A percentile compares a stretch with the other conserved stretches of the same genome.
Evolutionary conservation across 2,329 filamentous ascomycete species (phyloP).

Genomic region (Xylariaceae sp.): DNA sequence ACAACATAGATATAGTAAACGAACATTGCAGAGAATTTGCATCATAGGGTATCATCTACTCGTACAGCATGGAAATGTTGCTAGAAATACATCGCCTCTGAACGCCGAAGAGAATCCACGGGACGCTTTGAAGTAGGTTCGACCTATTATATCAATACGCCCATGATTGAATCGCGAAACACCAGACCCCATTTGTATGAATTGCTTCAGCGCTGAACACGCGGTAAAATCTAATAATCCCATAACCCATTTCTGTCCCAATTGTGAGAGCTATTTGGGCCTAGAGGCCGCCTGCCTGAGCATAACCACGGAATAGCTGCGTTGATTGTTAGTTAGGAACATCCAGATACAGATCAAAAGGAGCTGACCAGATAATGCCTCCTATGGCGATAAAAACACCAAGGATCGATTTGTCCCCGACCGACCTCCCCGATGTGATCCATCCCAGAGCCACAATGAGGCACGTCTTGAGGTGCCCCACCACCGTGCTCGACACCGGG

Average conservation of each 20-base stretch:
- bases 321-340: slow-evolving; percentile 3
- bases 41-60: too few relatives aligned
- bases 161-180: too few relatives aligned
- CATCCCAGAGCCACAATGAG: slow-evolving; percentile 62
- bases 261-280: slow-evolving; percentile 8
- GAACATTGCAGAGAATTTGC: too few relatives aligned
- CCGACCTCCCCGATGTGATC: slow-evolving; percentile 51
- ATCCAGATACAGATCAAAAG: neutral
- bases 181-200: neutral
- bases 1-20: too few relatives aligned
- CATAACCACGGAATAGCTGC: slow-evolving; percentile 47
- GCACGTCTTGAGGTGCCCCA: slow-evolving; percentile 63
- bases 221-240: slow-evolving; percentile 10
- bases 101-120: too few relatives aligned
- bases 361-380: slow-evolving; percentile 53
- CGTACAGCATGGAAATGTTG: too few relatives aligned
- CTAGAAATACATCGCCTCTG: too few relatives aligned
- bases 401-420: slow-evolving; percentile 51
- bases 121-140: too few relatives aligned
- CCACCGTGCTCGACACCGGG: slow-evolving; percentile 61
- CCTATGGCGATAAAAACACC: slow-evolving; percentile 54
- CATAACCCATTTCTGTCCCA: slow-evolving; percentile 1
- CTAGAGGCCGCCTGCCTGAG: slow-evolving; percentile 37
- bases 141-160: too few relatives aligned
- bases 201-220: neutral